These are phyloP conservation scores for Chlorella sp. DNA, from an alignment of 139 green algal genomes.

Conservation along the genomic window DNA sequence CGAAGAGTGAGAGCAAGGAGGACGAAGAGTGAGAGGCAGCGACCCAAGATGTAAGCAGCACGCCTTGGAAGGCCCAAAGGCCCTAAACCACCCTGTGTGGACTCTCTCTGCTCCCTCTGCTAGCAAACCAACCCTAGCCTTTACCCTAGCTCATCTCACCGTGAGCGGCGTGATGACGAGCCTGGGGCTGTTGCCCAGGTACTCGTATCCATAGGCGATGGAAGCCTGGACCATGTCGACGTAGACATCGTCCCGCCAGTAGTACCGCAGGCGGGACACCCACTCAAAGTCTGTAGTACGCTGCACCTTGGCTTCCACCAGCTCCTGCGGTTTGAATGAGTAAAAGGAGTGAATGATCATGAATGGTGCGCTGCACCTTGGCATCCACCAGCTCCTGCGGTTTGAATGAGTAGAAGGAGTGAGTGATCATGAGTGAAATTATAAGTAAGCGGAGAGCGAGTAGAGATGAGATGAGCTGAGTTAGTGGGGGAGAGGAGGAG, in stretches of 20 bases:
- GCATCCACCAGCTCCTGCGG: constrained; percentile 10
- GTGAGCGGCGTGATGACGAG: constrained; percentile 62
- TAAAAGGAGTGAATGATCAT: neutral
- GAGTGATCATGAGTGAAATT: too few species aligned
- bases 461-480: too few species aligned
- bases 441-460: too few species aligned
- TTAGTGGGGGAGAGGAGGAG: too few species aligned
- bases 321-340: constrained; percentile 1
- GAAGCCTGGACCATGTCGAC: constrained; percentile 63
- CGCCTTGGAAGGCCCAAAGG: too few species aligned
- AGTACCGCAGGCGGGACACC: constrained; percentile 73
- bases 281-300: constrained; percentile 69
- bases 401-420: neutral
- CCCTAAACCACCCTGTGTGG: too few species aligned
- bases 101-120: too few species aligned
- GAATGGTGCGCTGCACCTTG: constrained; percentile 19
- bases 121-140: too few species aligned
- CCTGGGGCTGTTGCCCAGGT: constrained; percentile 51
- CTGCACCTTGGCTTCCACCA: constrained; percentile 13
- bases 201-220: constrained; percentile 3
- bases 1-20: too few species aligned
- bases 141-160: too few species aligned
- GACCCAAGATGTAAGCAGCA: too few species aligned
- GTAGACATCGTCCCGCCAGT: constrained; percentile 70
- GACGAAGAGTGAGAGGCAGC: too few species aligned